Percentiles rank a stretch among this genome's conserved stretches.
Conservation (phyloP, 192 early-diverging fungal genomes). For the Globomyces pollinis-pini region DNA sequence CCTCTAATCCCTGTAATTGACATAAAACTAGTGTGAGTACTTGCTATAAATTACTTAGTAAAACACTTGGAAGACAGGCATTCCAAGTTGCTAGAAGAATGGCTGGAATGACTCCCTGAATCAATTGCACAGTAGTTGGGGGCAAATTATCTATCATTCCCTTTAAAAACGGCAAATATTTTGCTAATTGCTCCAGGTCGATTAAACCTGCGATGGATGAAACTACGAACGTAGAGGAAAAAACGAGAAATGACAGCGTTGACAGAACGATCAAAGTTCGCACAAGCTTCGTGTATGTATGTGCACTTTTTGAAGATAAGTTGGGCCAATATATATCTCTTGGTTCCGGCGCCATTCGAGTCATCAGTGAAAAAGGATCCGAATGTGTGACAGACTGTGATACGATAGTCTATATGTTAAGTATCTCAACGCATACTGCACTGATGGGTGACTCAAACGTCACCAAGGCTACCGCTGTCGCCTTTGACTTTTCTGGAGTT, state of each 20-base stretch:
- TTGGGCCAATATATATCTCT: conserved; percentile 52
- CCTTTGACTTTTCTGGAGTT: conserved; percentile 24
- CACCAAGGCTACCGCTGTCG: conserved; percentile 45
- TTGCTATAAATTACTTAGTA: conserved; percentile 24
- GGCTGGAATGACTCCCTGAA: conserved; percentile 38
- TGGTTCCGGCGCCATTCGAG: conserved; percentile 43
- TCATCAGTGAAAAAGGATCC: conserved; percentile 42
- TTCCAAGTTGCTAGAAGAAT: conserved; percentile 40
- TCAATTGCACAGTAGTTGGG: conserved; percentile 21
- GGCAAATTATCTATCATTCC: conserved; percentile 23
- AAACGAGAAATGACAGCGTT: conserved; percentile 26
- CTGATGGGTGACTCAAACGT: conserved; percentile 50
- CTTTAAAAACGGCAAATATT: conserved; percentile 24
- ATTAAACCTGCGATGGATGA: conserved; percentile 24
- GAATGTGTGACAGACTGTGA: conserved; percentile 34
- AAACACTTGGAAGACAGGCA: conserved; percentile 32
- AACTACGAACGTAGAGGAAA: conserved; percentile 28
- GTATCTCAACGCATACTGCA: conserved; percentile 34
- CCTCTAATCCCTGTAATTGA: conserved; percentile 42
- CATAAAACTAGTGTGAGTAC: conserved; percentile 18
- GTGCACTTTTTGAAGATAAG: conserved; percentile 33
- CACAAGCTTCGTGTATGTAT: conserved; percentile 40
- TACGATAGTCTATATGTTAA: conserved; percentile 31
- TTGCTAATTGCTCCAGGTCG: conserved; percentile 20
- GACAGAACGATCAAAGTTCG: conserved; percentile 25